Evolutionary conservation across 108 stramenopile species (phyloP), one percentile per base, ranked within the genome.

Genomic region (Poteriospumella lacustris): DNA sequence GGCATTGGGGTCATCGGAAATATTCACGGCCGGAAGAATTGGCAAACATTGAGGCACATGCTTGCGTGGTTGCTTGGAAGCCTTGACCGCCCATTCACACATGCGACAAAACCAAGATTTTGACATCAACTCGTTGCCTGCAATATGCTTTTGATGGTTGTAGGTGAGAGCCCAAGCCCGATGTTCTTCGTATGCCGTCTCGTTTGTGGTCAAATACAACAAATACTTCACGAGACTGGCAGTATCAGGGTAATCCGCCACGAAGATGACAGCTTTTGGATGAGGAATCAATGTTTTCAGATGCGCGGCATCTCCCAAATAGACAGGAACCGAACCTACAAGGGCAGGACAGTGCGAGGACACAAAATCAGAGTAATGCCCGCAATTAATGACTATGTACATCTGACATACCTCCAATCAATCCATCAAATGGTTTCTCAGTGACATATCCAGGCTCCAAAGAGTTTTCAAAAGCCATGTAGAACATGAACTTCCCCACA

Each of bases 121-220:
- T 9, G 28, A 5, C 31, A 64, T 9, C 31, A 64, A 64, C 28
- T 26, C 33, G 28, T 64, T 64, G 31, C 31, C 31, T 31, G 9
- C 5, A 26, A 64, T 5, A 64, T 64, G 28, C 3, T 3, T 33
- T 24, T 3, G 24, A 33, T 64, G 36, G 31, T 24, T 64, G 31
- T 34, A 64, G 31, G 28, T 24, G 5, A 34, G 28, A 34, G 33
- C 5, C 60, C 60, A 64, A 12, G 29, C 31, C 5, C 60, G 15
- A 64, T 64, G 60, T 64, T 64, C 60, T 24, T 64, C 60, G 36
- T 64, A 64, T 24, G 60, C 60, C 36, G 60, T 64, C 24, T 64
- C 60, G 24, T 64, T 64, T 5, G 28, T 24, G 28, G 9, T 34
- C 24, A 64, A 64, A 12, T 12, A 24, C 31, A 34, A 5, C 5